Evolutionary conservation across 805 yeast species (phyloP).

Genomic region (Kodamaea sagamina): DNA sequence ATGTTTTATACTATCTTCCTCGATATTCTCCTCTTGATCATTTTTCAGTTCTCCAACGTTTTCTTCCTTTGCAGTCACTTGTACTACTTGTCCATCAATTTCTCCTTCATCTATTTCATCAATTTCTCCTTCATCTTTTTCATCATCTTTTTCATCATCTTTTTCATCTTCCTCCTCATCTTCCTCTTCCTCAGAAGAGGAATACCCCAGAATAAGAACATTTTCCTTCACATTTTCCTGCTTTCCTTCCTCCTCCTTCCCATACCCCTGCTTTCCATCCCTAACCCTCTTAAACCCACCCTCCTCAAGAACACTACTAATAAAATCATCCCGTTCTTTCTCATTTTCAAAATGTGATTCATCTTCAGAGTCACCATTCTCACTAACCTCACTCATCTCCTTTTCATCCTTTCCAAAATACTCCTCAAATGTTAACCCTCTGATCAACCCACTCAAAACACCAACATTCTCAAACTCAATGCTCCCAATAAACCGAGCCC

Average conservation of each 20-base stretch:
- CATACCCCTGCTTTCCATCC: slow-evolving; percentile 9
- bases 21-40: no score
- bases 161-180: slow-evolving; percentile 8
- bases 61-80: background rate
- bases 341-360: background rate
- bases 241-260: slow-evolving; percentile 10
- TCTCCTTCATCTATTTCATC: background rate
- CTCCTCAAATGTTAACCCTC: slow-evolving; percentile 13
- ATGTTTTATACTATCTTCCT: no score
- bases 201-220: background rate
- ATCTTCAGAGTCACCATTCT: slow-evolving; percentile 11
- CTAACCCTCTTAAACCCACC: slow-evolving; percentile 13
- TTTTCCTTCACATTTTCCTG: slow-evolving; percentile 4
- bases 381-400: no score
- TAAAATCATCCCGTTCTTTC: slow-evolving; percentile 14
- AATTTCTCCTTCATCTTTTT: background rate
- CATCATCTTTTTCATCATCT: background rate
- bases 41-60: background rate
- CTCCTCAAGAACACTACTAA: slow-evolving; percentile 21
- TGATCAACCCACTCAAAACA: slow-evolving; percentile 27
- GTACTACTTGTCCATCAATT: slow-evolving; percentile 6
- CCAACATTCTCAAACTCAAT: slow-evolving; percentile 35
- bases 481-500: slow-evolving; percentile 19
- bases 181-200: background rate
- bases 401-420: slow-evolving; percentile 12